Percentiles rank a stretch among this genome's conserved stretches.
Conservation (phyloP, 257 asterid genomes). For the Voacanga thouarsii region DNA sequence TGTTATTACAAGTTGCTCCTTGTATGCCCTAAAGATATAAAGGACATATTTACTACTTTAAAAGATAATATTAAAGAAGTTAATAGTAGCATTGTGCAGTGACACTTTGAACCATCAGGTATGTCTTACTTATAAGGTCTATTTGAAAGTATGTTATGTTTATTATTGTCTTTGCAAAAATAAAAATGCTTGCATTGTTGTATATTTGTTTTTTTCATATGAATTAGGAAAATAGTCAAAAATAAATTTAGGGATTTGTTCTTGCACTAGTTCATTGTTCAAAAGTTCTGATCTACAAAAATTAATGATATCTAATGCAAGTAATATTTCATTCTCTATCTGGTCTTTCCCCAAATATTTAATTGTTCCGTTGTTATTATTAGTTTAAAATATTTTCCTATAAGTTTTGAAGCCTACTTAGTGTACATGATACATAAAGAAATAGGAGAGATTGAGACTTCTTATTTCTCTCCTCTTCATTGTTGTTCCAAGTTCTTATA, state of each 20-base stretch:
- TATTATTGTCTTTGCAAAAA: not conserved
- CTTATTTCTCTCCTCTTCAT: not conserved
- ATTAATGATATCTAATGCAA: not conserved
- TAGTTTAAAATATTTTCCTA: not conserved
- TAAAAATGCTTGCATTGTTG: not conserved
- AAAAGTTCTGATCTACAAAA: not conserved
- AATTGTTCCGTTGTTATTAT: not conserved
- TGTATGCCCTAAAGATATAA: conserved; percentile 81
- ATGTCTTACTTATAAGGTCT: conserved; percentile 1
- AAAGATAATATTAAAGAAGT: conserved; percentile 64
- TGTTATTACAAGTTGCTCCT: conserved; percentile 23
- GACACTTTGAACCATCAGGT: conserved; percentile 76
- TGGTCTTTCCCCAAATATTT: not conserved
- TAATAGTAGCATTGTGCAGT: conserved; percentile 32
- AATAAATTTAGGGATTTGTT: not conserved
- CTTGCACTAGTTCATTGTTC: not conserved
- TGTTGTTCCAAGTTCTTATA: not conserved
- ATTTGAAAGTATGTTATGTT: not conserved
- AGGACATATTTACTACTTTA: conserved; percentile 60
- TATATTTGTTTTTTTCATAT: not conserved
- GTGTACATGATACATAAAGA: not conserved
- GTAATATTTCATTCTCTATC: not conserved
- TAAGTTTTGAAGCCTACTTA: not conserved
- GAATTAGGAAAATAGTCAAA: not conserved
- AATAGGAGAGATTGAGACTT: not conserved